Evolutionary conservation across 257 asterid genomes (phyloP).

Genomic region (Ilex asprella): DNA sequence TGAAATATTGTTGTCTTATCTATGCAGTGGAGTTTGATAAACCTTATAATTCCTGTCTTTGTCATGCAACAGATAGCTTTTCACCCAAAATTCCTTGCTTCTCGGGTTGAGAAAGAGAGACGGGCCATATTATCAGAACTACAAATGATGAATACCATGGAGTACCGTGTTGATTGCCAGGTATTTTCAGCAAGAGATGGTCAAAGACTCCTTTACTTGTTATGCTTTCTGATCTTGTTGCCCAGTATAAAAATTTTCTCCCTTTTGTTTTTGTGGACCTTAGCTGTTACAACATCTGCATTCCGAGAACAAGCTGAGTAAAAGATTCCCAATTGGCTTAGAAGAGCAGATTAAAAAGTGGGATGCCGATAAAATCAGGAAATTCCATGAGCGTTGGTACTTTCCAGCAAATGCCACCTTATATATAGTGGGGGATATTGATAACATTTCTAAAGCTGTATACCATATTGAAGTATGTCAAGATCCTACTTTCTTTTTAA

Average conservation of each 20-base stretch:
- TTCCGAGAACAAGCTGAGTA: slow-evolving; percentile 95
- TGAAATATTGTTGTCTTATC: too few relatives aligned
- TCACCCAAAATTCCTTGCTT: slow-evolving; percentile 82
- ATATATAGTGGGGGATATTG: slow-evolving; percentile 94
- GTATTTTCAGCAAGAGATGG: slow-evolving; percentile 34
- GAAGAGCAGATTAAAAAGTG: slow-evolving; percentile 99
- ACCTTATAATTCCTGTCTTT: background rate
- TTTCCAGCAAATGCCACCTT: slow-evolving; percentile 98
- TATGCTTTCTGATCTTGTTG: slow-evolving; percentile 3
- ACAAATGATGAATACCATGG: slow-evolving; percentile 99
- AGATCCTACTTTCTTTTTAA: background rate
- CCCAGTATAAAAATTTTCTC: slow-evolving; percentile 1
- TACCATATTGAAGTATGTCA: slow-evolving; percentile 79
- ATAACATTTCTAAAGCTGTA: slow-evolving; percentile 67
- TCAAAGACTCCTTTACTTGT: slow-evolving; percentile 6
- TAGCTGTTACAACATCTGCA: slow-evolving; percentile 95
- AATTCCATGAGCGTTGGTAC: slow-evolving; percentile 98
- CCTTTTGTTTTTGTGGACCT: slow-evolving; percentile 22
- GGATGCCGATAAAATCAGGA: slow-evolving; percentile 97
- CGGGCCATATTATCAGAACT: slow-evolving; percentile 90
- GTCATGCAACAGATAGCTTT: slow-evolving; percentile 67
- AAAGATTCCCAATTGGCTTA: slow-evolving; percentile 91
- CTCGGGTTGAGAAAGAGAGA: slow-evolving; percentile 98
- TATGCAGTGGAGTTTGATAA: too few relatives aligned
- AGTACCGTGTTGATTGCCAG: slow-evolving; percentile 99